Conservation (phyloP, 2,329 filamentous ascomycete genomes). For the Trichoderma lentiforme region DNA sequence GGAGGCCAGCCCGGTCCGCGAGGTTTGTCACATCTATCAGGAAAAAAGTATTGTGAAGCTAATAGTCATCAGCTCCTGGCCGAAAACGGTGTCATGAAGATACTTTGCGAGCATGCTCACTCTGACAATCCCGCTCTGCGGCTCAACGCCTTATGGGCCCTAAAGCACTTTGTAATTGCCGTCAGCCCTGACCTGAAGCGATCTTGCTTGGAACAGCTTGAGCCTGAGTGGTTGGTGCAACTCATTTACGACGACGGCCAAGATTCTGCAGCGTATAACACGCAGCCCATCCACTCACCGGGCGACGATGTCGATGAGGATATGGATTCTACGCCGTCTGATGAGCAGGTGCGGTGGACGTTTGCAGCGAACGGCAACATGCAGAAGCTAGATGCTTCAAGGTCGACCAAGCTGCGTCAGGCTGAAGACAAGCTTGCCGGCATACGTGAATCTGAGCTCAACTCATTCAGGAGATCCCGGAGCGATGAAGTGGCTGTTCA, state of each 20-base stretch:
- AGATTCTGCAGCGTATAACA: slow-evolving; percentile 47
- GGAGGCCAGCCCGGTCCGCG: slow-evolving; percentile 87
- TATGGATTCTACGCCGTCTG: slow-evolving; percentile 52
- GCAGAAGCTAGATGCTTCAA: slow-evolving; percentile 33
- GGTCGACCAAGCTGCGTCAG: slow-evolving; percentile 44
- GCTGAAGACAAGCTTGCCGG: slow-evolving; percentile 49
- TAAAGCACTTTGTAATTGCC: slow-evolving; percentile 83
- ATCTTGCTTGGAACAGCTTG: slow-evolving; percentile 72
- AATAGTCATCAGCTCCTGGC: slow-evolving; percentile 59
- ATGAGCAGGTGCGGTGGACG: slow-evolving; percentile 41
- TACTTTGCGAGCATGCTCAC: slow-evolving; percentile 80
- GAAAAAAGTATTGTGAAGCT: slow-evolving; percentile 18
- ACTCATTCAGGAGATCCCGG: slow-evolving; percentile 63
- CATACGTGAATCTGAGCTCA: slow-evolving; percentile 64
- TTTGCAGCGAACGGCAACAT: slow-evolving; percentile 32
- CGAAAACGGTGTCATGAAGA: slow-evolving; percentile 68
- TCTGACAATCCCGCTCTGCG: slow-evolving; percentile 75
- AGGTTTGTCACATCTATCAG: slow-evolving; percentile 53
- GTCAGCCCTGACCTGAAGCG: slow-evolving; percentile 71
- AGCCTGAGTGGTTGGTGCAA: slow-evolving; percentile 74
- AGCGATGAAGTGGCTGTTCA: slow-evolving; percentile 82
- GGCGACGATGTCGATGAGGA: slow-evolving; percentile 54
- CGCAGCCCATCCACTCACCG: slow-evolving; percentile 28
- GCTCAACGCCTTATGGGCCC: slow-evolving; percentile 84
- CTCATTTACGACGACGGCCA: slow-evolving; percentile 66